Evolutionary conservation across 208 protist species (phyloP).

Genomic region (Crithidia fasciculata): DNA sequence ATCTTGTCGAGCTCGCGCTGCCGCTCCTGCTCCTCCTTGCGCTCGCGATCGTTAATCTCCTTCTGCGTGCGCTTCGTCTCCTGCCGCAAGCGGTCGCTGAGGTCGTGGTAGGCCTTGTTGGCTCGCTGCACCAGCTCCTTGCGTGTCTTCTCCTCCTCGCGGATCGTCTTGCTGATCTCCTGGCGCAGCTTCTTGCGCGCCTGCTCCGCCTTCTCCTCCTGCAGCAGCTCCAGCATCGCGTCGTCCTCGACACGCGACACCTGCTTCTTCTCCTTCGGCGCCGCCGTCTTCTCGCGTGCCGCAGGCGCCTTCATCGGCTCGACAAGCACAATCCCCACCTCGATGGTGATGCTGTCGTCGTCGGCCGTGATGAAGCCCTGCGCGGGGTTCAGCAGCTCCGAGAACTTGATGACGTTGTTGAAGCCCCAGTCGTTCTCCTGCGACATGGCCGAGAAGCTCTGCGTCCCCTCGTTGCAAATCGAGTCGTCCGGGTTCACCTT

Average conservation of each 20-base stretch:
- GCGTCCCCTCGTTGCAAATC: constrained; percentile 91
- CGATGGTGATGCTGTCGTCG: constrained; percentile 87
- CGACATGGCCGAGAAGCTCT: constrained; percentile 84
- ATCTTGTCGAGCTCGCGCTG: constrained; percentile 83
- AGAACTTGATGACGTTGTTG: constrained; percentile 90
- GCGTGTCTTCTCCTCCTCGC: constrained; percentile 86
- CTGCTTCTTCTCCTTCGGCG: constrained; percentile 66
- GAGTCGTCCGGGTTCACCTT: constrained; percentile 84
- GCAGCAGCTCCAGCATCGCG: constrained; percentile 73
- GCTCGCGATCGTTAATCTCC: constrained; percentile 77
- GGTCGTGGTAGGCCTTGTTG: constrained; percentile 77
- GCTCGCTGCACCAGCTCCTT: constrained; percentile 75
- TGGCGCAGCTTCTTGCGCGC: constrained; percentile 78
- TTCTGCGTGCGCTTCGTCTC: constrained; percentile 80
- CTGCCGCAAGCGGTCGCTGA: constrained; percentile 64
- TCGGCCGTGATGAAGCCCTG: constrained; percentile 80
- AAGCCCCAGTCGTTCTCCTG: constrained; percentile 94
- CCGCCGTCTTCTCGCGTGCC: constrained; percentile 49
- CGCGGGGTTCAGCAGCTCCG: constrained; percentile 72
- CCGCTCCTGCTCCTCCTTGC: constrained; percentile 80
- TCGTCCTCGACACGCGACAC: constrained; percentile 72
- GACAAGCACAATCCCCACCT: constrained; percentile 90
- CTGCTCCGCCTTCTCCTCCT: constrained; percentile 79
- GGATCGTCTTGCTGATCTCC: constrained; percentile 78
- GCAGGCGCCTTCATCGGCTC: constrained; percentile 65